A percentile compares a stretch with the other conserved stretches of the same genome.
These are phyloP conservation scores for Paramecium biaurelia DNA, from an alignment of 73 alveolate genomes.

Conservation along the genomic window DNA sequence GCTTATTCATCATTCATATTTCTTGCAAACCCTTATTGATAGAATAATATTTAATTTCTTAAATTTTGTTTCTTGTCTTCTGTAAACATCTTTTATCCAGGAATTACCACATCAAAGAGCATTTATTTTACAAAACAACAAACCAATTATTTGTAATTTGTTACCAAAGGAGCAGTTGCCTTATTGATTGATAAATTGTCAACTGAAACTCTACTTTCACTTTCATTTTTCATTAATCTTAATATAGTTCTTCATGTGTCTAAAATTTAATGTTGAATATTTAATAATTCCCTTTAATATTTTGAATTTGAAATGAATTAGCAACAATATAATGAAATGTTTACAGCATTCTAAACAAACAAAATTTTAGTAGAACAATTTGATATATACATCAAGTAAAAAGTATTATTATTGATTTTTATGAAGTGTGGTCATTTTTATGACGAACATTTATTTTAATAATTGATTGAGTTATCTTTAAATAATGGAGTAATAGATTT, in stretches of 20 bases:
- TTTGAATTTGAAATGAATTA: slow-evolving; percentile 46
- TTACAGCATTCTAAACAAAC: slow-evolving; percentile 11
- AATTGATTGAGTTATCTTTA: slow-evolving; percentile 9
- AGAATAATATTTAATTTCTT: background rate
- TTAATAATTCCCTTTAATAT: background rate
- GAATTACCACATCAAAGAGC: background rate
- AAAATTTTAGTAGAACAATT: background rate
- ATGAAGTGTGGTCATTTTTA: slow-evolving; percentile 32
- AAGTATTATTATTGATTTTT: background rate
- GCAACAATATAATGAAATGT: background rate
- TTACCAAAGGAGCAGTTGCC: background rate
- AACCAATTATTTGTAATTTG: background rate
- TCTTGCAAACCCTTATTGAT: background rate
- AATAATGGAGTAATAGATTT: background rate
- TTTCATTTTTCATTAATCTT: background rate
- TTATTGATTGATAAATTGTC: background rate
- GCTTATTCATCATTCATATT: background rate
- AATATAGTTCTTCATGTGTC: background rate
- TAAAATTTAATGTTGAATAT: background rate
- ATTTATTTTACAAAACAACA: background rate
- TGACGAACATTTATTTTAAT: slow-evolving; percentile 9
- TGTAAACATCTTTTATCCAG: background rate
- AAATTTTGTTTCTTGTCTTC: background rate
- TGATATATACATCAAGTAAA: background rate
- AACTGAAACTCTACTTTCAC: background rate